Percentiles rank a stretch among this genome's conserved stretches.
These are phyloP conservation scores for Fomitiporia mediterranea DNA, from an alignment of 1,284 basidiomycete species.

Conservation along the genomic window DNA sequence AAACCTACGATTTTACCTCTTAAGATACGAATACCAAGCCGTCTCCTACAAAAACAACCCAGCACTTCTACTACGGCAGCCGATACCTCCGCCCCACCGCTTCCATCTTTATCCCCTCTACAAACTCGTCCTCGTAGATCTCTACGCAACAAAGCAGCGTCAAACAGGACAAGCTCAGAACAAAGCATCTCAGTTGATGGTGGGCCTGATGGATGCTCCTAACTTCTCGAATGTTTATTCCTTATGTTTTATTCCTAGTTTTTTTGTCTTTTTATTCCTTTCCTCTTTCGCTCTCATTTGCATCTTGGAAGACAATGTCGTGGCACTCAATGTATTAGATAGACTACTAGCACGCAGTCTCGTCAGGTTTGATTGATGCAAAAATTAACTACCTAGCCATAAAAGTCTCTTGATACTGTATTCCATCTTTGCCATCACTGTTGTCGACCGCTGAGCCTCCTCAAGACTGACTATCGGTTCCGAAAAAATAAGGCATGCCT, in stretches of 20 bases:
- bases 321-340: not conserved
- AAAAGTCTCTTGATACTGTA: constrained; percentile 84
- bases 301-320: not conserved
- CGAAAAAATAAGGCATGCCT: constrained; percentile 50
- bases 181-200: constrained; percentile 4
- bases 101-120: not conserved
- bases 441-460: constrained; percentile 80
- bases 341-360: not conserved
- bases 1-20: constrained; percentile 12
- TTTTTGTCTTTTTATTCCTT: no score
- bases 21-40: constrained; percentile 19
- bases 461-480: constrained; percentile 77
- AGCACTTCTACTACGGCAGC: not conserved
- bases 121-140: constrained; percentile 7
- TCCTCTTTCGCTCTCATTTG: not conserved
- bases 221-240: constrained; percentile 5
- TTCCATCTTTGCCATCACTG: constrained; percentile 84
- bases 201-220: constrained; percentile 4
- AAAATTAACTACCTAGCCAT: constrained; percentile 66
- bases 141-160: constrained; percentile 6
- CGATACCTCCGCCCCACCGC: not conserved
- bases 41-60: constrained; percentile 7
- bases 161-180: constrained; percentile 1
- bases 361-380: not conserved
- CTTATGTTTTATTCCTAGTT: constrained; percentile 8